Base-by-base conservation (phyloP, 331 rosid species). In the Quercus lobata region DNA sequence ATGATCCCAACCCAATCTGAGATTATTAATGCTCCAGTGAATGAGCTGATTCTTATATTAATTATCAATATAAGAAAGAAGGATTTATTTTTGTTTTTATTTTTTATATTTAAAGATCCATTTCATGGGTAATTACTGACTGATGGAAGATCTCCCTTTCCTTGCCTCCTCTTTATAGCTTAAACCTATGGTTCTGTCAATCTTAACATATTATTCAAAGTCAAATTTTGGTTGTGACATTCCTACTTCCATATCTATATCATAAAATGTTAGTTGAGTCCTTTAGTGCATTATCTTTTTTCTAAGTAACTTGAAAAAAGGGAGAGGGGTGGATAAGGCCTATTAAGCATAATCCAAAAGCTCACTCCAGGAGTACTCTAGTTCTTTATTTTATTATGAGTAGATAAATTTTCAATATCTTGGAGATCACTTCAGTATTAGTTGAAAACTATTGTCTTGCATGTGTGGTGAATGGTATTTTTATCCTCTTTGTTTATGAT, bases 401-500 rank as follows among this genome's bases (percentile, higher is more conserved):
- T 37, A 71, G 57, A 54, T 68, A 22, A 27, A 12, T 3, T 76
- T 16, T 37, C 24, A 35, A 22, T 25, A 22, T 58, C 25, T 19
- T n/a, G 27, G 66, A 58, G 44, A 79, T 69, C 22, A 32, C 1
- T 73, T 73, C 72, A 58, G 65, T 79, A 27, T 34, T 53, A 65
- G 63, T 76, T 54, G 21, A 76, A 77, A 71, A 63, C 2, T 57
- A 18, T 57, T 11, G 4, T 57, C 16, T 74, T 8, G 34, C 11
- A 15, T 25, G 18, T 57, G 6, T 25, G 24, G 30, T 54, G 75
- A 75, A 49, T 81, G 49, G 21, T 58, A 25, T 27, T 62, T 62
- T 62, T 62, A 17, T 14, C 35, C n/a, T 27, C 5, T 29, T 27
- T 18, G 69, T 74, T 84, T 66, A 29, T 86, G 71, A 35, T 78